phyloP scores from a whole-genome alignment of 495 filamentous ascomycete species.

The Penicillium robsamsonii region DNA sequence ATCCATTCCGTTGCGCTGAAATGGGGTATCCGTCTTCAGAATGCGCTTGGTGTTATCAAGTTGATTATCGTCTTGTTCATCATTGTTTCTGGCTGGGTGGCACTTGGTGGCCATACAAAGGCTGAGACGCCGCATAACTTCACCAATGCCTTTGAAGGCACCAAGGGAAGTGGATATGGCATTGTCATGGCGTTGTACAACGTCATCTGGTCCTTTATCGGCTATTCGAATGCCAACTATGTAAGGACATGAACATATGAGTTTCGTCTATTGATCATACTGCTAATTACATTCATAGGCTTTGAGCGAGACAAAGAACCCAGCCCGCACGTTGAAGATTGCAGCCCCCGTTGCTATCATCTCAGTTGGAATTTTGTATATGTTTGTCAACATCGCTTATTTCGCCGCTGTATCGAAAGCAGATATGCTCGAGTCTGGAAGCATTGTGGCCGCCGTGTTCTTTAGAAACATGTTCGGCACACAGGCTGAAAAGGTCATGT shows the following conservation, averaged over 20 bases:
- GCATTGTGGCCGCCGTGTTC: slow-evolving; percentile 61
- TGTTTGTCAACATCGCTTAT: slow-evolving; percentile 70
- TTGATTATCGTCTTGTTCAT: slow-evolving; percentile 66
- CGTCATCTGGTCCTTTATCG: slow-evolving; percentile 67
- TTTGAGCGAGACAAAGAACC: slow-evolving; percentile 61
- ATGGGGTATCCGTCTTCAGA: slow-evolving; percentile 66
- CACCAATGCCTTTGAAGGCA: slow-evolving; percentile 60
- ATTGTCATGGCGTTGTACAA: slow-evolving; percentile 63
- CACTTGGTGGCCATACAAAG: slow-evolving; percentile 49
- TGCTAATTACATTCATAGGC: slow-evolving; percentile 39
- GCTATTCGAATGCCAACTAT: slow-evolving; percentile 62
- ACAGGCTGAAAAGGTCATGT: slow-evolving; percentile 56
- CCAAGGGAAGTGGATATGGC: slow-evolving; percentile 55
- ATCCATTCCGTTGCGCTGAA: slow-evolving; percentile 61
- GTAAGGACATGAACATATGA: slow-evolving; percentile 16
- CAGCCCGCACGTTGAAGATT: slow-evolving; percentile 59
- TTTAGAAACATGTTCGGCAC: slow-evolving; percentile 67
- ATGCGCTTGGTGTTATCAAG: slow-evolving; percentile 66
- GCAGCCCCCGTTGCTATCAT: slow-evolving; percentile 62
- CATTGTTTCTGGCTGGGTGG: slow-evolving; percentile 62
- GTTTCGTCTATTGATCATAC: slow-evolving; percentile 2
- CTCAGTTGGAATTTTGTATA: slow-evolving; percentile 62
- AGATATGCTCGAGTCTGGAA: slow-evolving; percentile 57
- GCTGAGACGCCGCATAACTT: slow-evolving; percentile 60
- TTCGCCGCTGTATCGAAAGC: slow-evolving; percentile 65